Base-by-base conservation (phyloP, 176 grass and related monocot species). In the Puya raimondii region DNA sequence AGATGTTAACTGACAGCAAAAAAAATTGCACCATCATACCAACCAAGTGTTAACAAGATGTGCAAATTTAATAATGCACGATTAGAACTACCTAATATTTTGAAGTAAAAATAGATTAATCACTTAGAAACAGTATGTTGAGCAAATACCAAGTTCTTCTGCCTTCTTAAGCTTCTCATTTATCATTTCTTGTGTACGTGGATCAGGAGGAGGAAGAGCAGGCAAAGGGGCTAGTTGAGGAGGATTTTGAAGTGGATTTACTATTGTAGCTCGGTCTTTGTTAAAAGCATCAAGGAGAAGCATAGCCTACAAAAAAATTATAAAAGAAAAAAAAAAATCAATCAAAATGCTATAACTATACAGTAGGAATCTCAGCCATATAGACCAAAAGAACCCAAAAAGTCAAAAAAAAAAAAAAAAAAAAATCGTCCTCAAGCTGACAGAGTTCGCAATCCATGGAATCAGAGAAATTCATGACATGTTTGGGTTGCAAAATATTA, bases 111-210 rank as follows among this genome's bases (percentile, higher is more conserved):
- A 80, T 33, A 64, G 64, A 25, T 48, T 48, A 8, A n/a, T 48
- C 25, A 68, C 8, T n/a, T 48, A 48, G 47, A 20, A 68, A 68
- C 15, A 48, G 7, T 48, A 47, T 48, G 14, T 10, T 48, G 29
- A 1, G 12, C 13, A 53, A 70, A 23, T 76, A 97, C 93, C 93
- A 27, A 97, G 82, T 79, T 97, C 89, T 85, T 97, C 93, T 27
- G 89, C 89, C 66, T 85, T 97, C 74, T 83, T 92, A 15, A 97
- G 82, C 79, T 97, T 97, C 75, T 97, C 93, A 63, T 92, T 90
- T 51, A 97, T 97, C 79, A 97, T 86, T 82, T 92, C 89, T 71
- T 97, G 89, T 71, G 89, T 97, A 3, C 61, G 79, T 49, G 79
- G 75, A 81, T 97, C 87, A n/a, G 93, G 81, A 59, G 83, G 66